Evolutionary conservation across 805 yeast genomes (phyloP).

Genomic region (Teunomyces lycoperdinae): DNA sequence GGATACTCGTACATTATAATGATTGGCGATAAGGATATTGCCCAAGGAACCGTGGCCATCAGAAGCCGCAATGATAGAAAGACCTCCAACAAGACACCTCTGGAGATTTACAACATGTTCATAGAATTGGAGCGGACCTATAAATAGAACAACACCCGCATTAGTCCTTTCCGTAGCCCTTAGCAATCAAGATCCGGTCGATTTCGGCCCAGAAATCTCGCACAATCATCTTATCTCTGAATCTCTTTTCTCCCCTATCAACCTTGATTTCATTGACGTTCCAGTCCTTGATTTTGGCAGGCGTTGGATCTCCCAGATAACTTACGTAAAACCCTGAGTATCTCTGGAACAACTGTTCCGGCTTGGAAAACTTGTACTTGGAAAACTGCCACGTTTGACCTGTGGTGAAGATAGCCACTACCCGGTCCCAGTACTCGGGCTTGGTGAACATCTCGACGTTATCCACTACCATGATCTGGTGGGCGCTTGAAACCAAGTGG

Average conservation of each 20-base stretch:
- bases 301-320: slow-evolving; percentile 76
- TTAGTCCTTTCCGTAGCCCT: slow-evolving; percentile 48
- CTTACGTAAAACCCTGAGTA: slow-evolving; percentile 79
- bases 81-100: slow-evolving; percentile 42
- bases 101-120: slow-evolving; percentile 54
- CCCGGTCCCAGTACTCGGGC: slow-evolving; percentile 98
- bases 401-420: slow-evolving; percentile 91
- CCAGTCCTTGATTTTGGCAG: slow-evolving; percentile 78
- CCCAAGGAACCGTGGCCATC: slow-evolving; percentile 56
- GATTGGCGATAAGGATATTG: slow-evolving; percentile 83
- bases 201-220: slow-evolving; percentile 82
- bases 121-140: slow-evolving; percentile 52
- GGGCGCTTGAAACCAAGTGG: slow-evolving; percentile 47
- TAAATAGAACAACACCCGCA: slow-evolving; percentile 17
- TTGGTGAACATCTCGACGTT: slow-evolving; percentile 78
- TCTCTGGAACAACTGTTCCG: slow-evolving; percentile 75
- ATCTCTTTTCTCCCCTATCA: slow-evolving; percentile 75
- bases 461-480: slow-evolving; percentile 78
- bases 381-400: slow-evolving; percentile 98
- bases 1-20: slow-evolving; percentile 80
- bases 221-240: slow-evolving; percentile 83
- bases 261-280: slow-evolving; percentile 76
- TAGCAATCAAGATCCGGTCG: slow-evolving; percentile 66
- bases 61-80: slow-evolving; percentile 54
- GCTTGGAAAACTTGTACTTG: slow-evolving; percentile 78